phyloP scores from a whole-genome alignment of 305 asterid species.

The Fraxinus angustifolia region DNA sequence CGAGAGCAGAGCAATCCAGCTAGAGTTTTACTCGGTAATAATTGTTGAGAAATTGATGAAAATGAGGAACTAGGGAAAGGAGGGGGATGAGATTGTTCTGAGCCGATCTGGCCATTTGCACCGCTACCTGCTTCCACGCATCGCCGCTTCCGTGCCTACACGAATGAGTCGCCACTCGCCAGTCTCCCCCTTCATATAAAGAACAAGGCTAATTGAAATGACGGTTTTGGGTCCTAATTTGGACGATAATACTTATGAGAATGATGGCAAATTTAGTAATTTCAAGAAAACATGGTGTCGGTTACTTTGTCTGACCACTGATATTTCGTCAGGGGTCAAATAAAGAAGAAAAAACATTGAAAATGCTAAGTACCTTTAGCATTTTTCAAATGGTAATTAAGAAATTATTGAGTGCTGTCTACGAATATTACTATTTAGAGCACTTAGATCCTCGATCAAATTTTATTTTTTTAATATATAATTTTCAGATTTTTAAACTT shows the following conservation, averaged over 20 bases:
- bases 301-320: not conserved
- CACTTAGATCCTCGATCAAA: not conserved
- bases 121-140: constrained; percentile 52
- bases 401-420: not conserved
- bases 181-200: not conserved
- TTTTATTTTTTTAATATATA: not conserved
- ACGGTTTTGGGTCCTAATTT: not conserved
- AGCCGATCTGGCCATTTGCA: constrained; percentile 47
- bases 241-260: not conserved
- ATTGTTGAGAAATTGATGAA: constrained; percentile 11
- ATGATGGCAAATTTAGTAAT: not conserved
- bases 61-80: constrained; percentile 14
- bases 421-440: not conserved
- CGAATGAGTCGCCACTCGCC: constrained; percentile 21
- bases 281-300: not conserved
- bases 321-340: not conserved
- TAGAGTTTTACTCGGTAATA: constrained; percentile 15
- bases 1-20: not conserved
- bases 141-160: constrained; percentile 40
- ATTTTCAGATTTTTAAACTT: not conserved
- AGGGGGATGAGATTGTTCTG: constrained; percentile 33
- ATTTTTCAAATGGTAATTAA: too few relatives aligned
- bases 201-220: not conserved
- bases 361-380: too few relatives aligned
- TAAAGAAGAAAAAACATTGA: not conserved